phyloP scores from a whole-genome alignment of 1,284 basidiomycete species.

The Heterobasidion annosum region DNA sequence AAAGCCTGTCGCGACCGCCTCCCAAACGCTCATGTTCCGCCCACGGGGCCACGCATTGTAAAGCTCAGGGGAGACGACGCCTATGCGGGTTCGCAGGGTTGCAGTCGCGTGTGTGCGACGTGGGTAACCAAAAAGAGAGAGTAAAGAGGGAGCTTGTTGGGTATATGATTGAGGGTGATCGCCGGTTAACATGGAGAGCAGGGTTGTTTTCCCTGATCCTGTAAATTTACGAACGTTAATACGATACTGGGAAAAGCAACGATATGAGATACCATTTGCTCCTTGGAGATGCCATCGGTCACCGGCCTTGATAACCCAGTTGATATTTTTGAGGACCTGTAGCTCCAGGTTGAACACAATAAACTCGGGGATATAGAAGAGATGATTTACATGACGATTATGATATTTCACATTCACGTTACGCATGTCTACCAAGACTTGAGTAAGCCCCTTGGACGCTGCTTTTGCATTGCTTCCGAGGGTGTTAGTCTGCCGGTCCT shows the following conservation, averaged over 20 bases:
- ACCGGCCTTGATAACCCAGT: constrained; percentile 74
- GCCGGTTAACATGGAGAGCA: constrained; percentile 87
- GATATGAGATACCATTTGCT: constrained; percentile 57
- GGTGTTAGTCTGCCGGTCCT: background rate
- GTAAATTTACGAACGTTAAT: constrained; percentile 2
- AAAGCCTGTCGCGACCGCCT: constrained; percentile 81
- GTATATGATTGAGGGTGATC: constrained; percentile 93
- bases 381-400: constrained; percentile 39
- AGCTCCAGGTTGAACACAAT: constrained; percentile 2
- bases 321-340: constrained; percentile 66
- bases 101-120: constrained; percentile 55
- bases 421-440: constrained; percentile 50
- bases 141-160: constrained; percentile 49
- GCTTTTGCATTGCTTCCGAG: background rate
- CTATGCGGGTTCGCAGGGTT: constrained; percentile 51
- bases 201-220: constrained; percentile 94
- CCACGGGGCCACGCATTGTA: constrained; percentile 85
- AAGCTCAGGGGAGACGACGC: constrained; percentile 85
- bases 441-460: background rate
- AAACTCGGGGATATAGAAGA: background rate
- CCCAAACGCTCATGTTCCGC: constrained; percentile 61
- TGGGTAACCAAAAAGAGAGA: constrained; percentile 67
- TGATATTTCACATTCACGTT: constrained; percentile 70
- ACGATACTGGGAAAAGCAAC: background rate
- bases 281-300: constrained; percentile 87